phyloP scores from a whole-genome alignment of 2,329 filamentous ascomycete genomes.

The Madurella mycetomatis region DNA sequence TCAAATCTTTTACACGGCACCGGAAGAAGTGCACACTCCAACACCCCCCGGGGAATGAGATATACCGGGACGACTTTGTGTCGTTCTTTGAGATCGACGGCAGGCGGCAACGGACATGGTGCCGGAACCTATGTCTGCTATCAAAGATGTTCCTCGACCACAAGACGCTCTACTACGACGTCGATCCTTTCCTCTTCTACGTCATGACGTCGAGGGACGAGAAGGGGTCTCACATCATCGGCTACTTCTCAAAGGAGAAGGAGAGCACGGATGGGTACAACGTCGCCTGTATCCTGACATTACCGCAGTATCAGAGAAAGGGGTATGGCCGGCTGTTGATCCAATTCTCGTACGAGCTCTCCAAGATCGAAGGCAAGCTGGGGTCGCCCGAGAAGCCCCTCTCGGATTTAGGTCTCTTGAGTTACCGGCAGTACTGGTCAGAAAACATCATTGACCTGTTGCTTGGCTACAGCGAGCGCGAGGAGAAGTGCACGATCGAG shows the following conservation, averaged over 20 bases:
- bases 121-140: conserved; percentile 88
- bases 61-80: conserved; percentile 89
- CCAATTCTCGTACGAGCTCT: conserved; percentile 95
- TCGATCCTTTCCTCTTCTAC: conserved; percentile 98
- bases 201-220: conserved; percentile 91
- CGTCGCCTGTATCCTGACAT: conserved; percentile 92
- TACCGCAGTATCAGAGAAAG: conserved; percentile 93
- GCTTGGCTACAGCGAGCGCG: conserved; percentile 63
- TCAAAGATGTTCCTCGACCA: conserved; percentile 97
- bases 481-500: conserved; percentile 77
- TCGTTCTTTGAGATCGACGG: conserved; percentile 98
- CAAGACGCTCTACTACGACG: conserved; percentile 98
- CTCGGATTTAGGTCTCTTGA: conserved; percentile 85
- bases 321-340: conserved; percentile 92
- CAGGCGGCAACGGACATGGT: conserved; percentile 89
- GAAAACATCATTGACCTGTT: conserved; percentile 88
- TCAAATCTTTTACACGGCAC: conserved; percentile 79
- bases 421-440: conserved; percentile 96
- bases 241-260: conserved; percentile 99
- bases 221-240: conserved; percentile 89
- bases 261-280: conserved; percentile 97
- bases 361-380: conserved; percentile 89
- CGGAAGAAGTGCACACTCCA: conserved; percentile 83
- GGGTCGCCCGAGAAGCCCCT: conserved; percentile 96
- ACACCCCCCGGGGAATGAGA: conserved; percentile 95